Base-by-base conservation (phyloP, 2,329 filamentous ascomycete species). In the Corynespora cassiicola region DNA sequence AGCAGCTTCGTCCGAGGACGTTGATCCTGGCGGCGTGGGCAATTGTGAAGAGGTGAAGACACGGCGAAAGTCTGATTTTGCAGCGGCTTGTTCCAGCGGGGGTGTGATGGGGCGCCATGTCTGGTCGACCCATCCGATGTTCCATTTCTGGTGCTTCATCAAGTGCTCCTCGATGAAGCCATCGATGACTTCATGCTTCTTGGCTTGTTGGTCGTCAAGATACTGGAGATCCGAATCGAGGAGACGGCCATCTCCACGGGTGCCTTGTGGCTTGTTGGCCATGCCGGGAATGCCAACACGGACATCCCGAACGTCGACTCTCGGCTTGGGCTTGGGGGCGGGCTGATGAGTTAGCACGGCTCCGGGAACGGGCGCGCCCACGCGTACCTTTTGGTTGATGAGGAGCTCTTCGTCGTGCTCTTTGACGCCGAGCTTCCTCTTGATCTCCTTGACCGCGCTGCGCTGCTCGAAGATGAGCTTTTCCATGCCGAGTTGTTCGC, bases 61-160 rank as follows among this genome's bases (percentile, higher is more conserved):
- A 25, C 62, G 61, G 52, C 67, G 67, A 52, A 70, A 71, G 29
- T 66, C 59, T 16, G 64, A 62, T 42, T 66, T 68, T 6, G 58
- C 52, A 21, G 56, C 55, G 6, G 59, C 45, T 31, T 60, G 60
- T 37, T 89, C 86, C 58, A 82, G 77, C 27, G 88, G 82, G 15
- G 90, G 90, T 33, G 88, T 89, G 51, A 97, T 80, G 33, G 92
- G 90, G 51, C 86, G 85, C 73, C 86, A 84, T 46, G 92, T 96
- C 64, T 90, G 79, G 72, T 97, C 91, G 58, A 95, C 81, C 74
- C 89, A 90, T 61, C 88, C 87, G 56, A 88, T 80, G 70, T 96
- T 96, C 90, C 92, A 96, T 65, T 87, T 85, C 56, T 87, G 83
- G 71, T 96, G 92, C 70, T 94, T 92, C 57, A 86, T 80, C 37